Evolutionary conservation across 2,329 filamentous ascomycete species (phyloP).

Genomic region (Ophiostoma tasmaniense): DNA sequence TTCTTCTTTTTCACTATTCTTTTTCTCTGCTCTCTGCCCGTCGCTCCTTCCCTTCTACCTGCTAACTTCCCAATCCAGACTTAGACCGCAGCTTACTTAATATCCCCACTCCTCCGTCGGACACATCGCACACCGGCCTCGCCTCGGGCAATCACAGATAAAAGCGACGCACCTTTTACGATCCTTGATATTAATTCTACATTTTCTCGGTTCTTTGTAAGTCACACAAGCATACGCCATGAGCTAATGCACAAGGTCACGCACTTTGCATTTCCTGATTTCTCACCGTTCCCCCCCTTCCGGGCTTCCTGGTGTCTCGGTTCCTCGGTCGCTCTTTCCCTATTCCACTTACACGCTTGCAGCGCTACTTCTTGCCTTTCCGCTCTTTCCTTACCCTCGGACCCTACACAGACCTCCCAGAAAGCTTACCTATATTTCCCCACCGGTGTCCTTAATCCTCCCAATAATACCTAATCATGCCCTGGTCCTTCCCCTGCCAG

Average conservation of each 20-base stretch:
- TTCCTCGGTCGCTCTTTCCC: not conserved
- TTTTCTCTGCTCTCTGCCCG: not conserved
- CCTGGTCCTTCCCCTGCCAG: not conserved
- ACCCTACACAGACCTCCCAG: not conserved
- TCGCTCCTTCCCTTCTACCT: not conserved
- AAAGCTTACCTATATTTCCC: not conserved
- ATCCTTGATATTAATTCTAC: not conserved
- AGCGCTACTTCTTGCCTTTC: not conserved
- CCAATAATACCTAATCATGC: not conserved
- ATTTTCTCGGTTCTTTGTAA: not conserved
- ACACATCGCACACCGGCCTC: not conserved
- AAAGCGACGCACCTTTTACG: not conserved
- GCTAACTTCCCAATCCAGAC: slow-evolving; percentile 6
- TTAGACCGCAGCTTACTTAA: not conserved
- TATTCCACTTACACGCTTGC: not conserved
- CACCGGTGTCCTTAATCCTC: slow-evolving; percentile 2
- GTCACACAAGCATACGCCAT: slow-evolving; percentile 1
- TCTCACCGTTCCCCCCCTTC: not conserved
- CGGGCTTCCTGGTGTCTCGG: not conserved
- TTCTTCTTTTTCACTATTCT: not conserved
- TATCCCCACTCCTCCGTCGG: not conserved
- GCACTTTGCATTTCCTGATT: not conserved
- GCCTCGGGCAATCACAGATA: not conserved
- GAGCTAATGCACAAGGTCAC: slow-evolving; percentile 3
- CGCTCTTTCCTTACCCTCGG: not conserved